phyloP scores from a whole-genome alignment of 2,329 filamentous ascomycete genomes.

The Alternaria ventricosa region DNA sequence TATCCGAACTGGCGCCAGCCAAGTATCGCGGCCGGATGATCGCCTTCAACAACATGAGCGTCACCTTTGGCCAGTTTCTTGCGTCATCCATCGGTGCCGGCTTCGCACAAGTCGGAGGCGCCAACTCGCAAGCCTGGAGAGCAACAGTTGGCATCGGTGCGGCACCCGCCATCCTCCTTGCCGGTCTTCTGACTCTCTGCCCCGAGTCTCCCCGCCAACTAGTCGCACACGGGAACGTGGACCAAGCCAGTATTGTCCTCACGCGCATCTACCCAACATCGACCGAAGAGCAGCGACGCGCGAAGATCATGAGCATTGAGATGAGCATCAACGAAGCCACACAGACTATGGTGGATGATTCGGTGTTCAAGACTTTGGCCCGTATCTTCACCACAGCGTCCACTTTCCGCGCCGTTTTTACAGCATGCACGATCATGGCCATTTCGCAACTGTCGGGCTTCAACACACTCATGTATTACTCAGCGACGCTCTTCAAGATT shows the following conservation, averaged over 20 bases:
- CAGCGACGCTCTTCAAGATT: conserved; percentile 54
- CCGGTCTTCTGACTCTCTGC: conserved; percentile 42
- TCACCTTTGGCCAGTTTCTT: conserved; percentile 41
- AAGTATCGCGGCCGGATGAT: conserved; percentile 47
- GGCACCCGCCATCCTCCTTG: conserved; percentile 45
- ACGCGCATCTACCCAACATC: conserved; percentile 42
- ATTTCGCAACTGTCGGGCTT: conserved; percentile 47
- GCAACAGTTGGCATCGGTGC: conserved; percentile 48
- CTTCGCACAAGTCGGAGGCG: conserved; percentile 45
- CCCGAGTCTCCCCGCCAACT: conserved; percentile 49
- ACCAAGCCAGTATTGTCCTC: conserved; percentile 43
- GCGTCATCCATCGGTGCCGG: conserved; percentile 43
- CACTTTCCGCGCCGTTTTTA: conserved; percentile 44
- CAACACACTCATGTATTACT: conserved; percentile 87
- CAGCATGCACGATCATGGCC: conserved; percentile 48
- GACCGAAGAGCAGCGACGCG: conserved; percentile 32
- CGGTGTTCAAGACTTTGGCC: conserved; percentile 39
- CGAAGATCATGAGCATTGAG: conserved; percentile 37
- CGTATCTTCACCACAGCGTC: conserved; percentile 42
- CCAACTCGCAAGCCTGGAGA: conserved; percentile 41
- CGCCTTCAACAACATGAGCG: conserved; percentile 46
- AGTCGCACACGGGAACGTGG: conserved; percentile 41
- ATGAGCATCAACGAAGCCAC: conserved; percentile 43
- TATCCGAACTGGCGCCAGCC: conserved; percentile 37
- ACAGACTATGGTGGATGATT: conserved; percentile 39